phyloP scores from a whole-genome alignment of 345 rosid genomes.

The Carallia brachiata region DNA sequence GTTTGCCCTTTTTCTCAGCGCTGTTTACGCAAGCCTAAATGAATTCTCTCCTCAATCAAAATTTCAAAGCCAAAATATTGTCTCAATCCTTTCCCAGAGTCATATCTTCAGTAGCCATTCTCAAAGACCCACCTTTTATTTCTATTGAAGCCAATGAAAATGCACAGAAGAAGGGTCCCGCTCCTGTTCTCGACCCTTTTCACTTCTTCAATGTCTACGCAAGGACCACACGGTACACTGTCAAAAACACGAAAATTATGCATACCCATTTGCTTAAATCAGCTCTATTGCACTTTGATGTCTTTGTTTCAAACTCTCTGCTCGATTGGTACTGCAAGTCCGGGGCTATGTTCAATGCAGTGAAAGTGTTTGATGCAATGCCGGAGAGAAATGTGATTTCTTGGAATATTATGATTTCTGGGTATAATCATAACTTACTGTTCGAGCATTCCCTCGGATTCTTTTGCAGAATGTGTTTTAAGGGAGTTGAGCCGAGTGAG shows the following conservation, averaged over 20 bases:
- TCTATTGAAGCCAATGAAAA: slow-evolving; percentile 7
- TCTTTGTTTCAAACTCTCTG: slow-evolving; percentile 41
- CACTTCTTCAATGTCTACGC: slow-evolving; percentile 36
- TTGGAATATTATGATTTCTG: slow-evolving; percentile 64
- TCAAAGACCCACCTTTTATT: slow-evolving; percentile 15
- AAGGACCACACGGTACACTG: slow-evolving; percentile 29
- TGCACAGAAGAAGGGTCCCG: slow-evolving; percentile 6
- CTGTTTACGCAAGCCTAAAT: slow-evolving; percentile 16
- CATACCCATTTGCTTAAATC: slow-evolving; percentile 48
- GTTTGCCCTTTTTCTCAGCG: too few relatives aligned
- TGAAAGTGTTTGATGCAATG: slow-evolving; percentile 61
- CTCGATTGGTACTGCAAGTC: slow-evolving; percentile 49
- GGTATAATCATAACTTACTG: slow-evolving; percentile 35
- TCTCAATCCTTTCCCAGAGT: slow-evolving; percentile 21
- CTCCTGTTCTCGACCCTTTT: slow-evolving; percentile 34
- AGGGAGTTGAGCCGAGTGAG: slow-evolving; percentile 52
- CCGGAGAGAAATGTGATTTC: slow-evolving; percentile 51
- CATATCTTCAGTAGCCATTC: slow-evolving; percentile 31
- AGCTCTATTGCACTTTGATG: slow-evolving; percentile 30
- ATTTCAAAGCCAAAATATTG: slow-evolving; percentile 18
- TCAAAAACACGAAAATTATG: slow-evolving; percentile 36
- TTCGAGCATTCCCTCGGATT: slow-evolving; percentile 44
- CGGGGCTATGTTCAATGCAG: slow-evolving; percentile 42
- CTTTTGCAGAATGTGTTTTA: slow-evolving; percentile 48
- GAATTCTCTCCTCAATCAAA: slow-evolving; percentile 33